Evolutionary conservation across 345 rosid species (phyloP), one percentile per base, ranked within the genome.

Genomic region (Murraya koenigii): DNA sequence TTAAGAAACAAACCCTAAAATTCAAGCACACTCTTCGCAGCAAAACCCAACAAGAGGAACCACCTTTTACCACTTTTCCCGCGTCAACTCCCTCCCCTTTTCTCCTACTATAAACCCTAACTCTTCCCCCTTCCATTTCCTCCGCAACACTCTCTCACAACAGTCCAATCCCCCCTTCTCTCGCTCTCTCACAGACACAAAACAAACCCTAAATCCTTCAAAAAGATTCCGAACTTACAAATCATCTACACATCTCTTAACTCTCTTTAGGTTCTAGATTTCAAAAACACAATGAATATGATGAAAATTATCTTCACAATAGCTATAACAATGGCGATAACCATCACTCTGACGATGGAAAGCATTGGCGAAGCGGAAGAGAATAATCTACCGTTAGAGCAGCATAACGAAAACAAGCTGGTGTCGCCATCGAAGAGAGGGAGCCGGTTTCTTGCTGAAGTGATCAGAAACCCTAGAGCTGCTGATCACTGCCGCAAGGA

Each of bases 401-500:
- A 7, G n/a, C 47, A 14, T 36, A 41, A 47, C 2, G 49, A 75
- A 60, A 63, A 58, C n/a, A 49, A 81, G 17, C 22, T 55, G 20
- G 25, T 73, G 30, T 33, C 69, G 60, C 85, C 85, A 2, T 78
- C 89, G 41, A 80, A 84, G 36, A 86, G 86, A 69, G 61, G 81
- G 17, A 84, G 91, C 72, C 92, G 98, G 2, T 93, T 93, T 87
- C 88, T 95, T 6, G 81, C 87, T 0, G 80, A 85, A 56, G 81
- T 66, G 59, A 77, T 10, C 17, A 44, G 38, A 14, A 91, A 93
- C 84, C 95, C 93, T 11, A 86, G 90, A 62, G 93, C 95, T 0
- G 90, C 95, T 1, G 90, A 90, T 38, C 97, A 89, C 22, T 93
- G 95, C 84, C 0, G 80, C 66, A 90, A 90, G 63, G 87, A 89